Evolutionary conservation across 495 filamentous ascomycete species (phyloP).

Genomic region (Chaetomium cochliodes): DNA sequence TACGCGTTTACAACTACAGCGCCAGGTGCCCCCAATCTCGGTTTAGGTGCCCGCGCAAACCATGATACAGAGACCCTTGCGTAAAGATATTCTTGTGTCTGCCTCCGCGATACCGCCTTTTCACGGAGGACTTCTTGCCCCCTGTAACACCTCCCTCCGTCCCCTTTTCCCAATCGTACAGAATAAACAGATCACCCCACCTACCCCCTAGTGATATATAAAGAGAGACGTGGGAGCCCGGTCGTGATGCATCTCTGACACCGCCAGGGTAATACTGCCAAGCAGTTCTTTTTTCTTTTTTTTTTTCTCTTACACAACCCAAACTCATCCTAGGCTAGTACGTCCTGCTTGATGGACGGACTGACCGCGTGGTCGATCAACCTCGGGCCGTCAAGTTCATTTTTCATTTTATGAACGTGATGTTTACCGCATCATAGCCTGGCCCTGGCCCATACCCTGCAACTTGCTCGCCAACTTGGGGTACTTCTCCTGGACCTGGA

Average conservation of each 20-base stretch:
- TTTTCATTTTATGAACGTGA: neutral
- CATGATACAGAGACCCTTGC: conserved; percentile 4
- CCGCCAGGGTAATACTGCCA: neutral
- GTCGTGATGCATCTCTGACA: neutral
- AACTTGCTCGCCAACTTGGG: conserved; percentile 86
- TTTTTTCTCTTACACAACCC: conserved; percentile 7
- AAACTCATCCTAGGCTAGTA: neutral
- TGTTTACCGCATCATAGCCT: conserved; percentile 34
- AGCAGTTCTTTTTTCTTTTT: neutral
- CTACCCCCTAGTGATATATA: neutral
- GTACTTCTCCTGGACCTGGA: conserved; percentile 98
- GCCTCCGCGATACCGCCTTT: neutral
- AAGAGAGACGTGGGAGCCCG: neutral
- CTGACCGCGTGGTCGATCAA: neutral
- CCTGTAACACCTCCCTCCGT: neutral
- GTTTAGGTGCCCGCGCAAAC: conserved; percentile 12
- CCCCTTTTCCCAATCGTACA: conserved; percentile 11
- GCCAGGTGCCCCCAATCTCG: conserved; percentile 14
- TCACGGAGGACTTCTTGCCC: conserved; percentile 3
- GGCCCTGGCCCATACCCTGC: conserved; percentile 60
- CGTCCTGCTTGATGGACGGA: neutral
- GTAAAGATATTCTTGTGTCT: neutral
- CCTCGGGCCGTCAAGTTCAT: neutral
- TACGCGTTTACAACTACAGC: conserved; percentile 20
- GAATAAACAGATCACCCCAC: neutral